Evolutionary conservation across 768 basidiomycete species (phyloP), one percentile per base, ranked within the genome.

Genomic region (Collybia sp.): DNA sequence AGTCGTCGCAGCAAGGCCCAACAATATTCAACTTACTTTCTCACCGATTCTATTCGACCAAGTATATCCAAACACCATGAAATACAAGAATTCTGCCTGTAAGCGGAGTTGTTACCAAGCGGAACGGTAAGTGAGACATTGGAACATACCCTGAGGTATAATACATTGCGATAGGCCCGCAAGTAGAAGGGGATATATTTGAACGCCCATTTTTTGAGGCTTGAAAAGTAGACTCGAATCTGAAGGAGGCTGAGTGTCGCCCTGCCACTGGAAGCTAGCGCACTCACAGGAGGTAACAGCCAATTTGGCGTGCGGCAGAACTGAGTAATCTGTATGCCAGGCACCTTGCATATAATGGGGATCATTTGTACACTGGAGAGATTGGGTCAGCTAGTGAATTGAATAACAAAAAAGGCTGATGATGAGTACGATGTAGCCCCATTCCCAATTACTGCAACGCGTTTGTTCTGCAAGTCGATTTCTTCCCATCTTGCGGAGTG

Each of bases 391-490:
- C 17, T 41, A 43, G 31, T 42, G 32, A 43, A 40, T 30, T 45
- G 50, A 51, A 44, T 53, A 42, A 12, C 62, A 50, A 13, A 52
- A n/a, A 38, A 48, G 13, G 64, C 70, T 40, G 51, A 79, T 71
- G 72, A 77, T 20, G 77, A 77, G 25, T 25, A 25, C 25, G 25
- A 25, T 25, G 25, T 34, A n/a, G 72, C 71, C 1, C 77, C 82
- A 50, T 79, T 80, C 9, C 81, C 83, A 49, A 83, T 70, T 5
- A 84, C 73, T 1, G 73, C 80, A 5, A 85, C 71, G 8, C 64
- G 63, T 56, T 79, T 80, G 6, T 65, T 65, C 6, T 54, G 55
- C 17, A 82, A 59, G 9, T 70, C 61, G 5, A 71, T 61, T 5
- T 62, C 60, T 1, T 70, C 54, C 79, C 81, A 84, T 12, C 64